phyloP scores from a whole-genome alignment of 1,139 yeast genomes.

The Diutina sp. region DNA sequence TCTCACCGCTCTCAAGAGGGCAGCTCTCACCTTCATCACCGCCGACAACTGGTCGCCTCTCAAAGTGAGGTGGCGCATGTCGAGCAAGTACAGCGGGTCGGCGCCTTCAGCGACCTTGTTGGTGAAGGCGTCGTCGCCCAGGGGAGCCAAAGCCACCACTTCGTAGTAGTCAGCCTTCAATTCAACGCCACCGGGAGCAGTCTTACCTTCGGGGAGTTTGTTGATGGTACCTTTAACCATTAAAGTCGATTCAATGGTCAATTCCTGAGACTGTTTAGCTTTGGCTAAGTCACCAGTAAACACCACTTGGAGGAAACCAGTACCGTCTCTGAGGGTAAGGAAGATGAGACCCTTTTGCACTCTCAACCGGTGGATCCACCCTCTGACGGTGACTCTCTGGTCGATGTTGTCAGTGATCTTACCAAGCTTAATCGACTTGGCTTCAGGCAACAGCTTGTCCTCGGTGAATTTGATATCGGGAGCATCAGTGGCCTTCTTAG shows the following conservation, averaged over 20 bases:
- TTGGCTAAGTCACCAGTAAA: slow-evolving; percentile 84
- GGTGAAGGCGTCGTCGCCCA: slow-evolving; percentile 91
- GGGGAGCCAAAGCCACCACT: slow-evolving; percentile 85
- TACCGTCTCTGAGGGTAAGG: slow-evolving; percentile 87
- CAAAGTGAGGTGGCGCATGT: slow-evolving; percentile 86
- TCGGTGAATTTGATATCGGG: slow-evolving; percentile 58
- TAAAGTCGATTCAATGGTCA: slow-evolving; percentile 82
- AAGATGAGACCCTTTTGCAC: slow-evolving; percentile 87
- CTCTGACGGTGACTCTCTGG: slow-evolving; percentile 63
- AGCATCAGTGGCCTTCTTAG: slow-evolving; percentile 62
- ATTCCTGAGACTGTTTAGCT: slow-evolving; percentile 71
- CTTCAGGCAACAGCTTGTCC: slow-evolving; percentile 60
- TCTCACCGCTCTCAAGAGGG: slow-evolving; percentile 62
- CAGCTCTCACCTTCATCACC: slow-evolving; percentile 93
- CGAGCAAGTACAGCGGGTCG: slow-evolving; percentile 84
- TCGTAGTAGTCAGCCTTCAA: slow-evolving; percentile 81
- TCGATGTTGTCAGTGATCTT: slow-evolving; percentile 39
- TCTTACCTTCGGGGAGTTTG: slow-evolving; percentile 87
- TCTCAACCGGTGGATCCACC: slow-evolving; percentile 96
- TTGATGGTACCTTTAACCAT: slow-evolving; percentile 67
- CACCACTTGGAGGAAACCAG: slow-evolving; percentile 82
- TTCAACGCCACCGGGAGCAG: slow-evolving; percentile 98
- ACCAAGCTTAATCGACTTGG: slow-evolving; percentile 55
- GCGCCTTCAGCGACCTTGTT: slow-evolving; percentile 90
- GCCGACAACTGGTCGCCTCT: slow-evolving; percentile 92